A percentile compares a stretch with the other conserved stretches of the same genome.
These are phyloP conservation scores for Begonia loranthoides DNA, from an alignment of 306 rosid species.

Conservation along the genomic window DNA sequence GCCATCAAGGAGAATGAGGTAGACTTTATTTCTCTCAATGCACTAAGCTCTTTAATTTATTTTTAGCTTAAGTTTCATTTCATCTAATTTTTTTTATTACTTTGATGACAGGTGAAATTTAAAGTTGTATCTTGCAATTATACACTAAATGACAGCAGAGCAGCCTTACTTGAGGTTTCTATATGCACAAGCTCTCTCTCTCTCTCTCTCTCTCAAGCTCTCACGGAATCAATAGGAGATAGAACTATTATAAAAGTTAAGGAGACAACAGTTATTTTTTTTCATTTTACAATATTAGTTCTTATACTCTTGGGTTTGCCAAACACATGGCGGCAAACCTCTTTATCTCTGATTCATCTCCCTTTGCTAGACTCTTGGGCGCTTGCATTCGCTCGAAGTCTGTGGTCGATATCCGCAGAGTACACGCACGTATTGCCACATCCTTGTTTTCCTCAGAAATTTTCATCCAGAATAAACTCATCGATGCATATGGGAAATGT, in stretches of 20 bases:
- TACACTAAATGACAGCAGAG: conserved; percentile 59
- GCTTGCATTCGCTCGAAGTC: conserved; percentile 4
- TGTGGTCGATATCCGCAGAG: neutral
- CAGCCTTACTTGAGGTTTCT: conserved; percentile 79
- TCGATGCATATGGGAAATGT: conserved; percentile 15
- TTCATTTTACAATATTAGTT: too few species aligned
- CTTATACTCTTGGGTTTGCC: neutral
- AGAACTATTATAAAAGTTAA: too few species aligned
- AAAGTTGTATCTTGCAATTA: conserved; percentile 77
- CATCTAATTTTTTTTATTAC: conserved; percentile 5
- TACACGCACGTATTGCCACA: conserved; percentile 8
- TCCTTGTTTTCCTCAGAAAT: neutral
- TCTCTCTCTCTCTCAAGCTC: conserved; percentile 10
- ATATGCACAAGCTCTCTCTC: neutral
- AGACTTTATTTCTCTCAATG: conserved; percentile 6
- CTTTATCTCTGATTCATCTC: conserved; percentile 4
- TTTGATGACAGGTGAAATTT: conserved; percentile 68
- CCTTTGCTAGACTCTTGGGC: conserved; percentile 7
- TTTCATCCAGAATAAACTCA: conserved; percentile 11
- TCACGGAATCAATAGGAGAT: neutral
- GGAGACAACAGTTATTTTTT: too few species aligned
- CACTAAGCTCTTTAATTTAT: conserved; percentile 1
- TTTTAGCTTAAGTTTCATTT: conserved; percentile 2
- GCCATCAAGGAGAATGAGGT: conserved; percentile 93
- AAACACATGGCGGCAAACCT: conserved; percentile 1